Conservation (phyloP, 192 early-diverging fungal species). For the Coemansia sp. region DNA sequence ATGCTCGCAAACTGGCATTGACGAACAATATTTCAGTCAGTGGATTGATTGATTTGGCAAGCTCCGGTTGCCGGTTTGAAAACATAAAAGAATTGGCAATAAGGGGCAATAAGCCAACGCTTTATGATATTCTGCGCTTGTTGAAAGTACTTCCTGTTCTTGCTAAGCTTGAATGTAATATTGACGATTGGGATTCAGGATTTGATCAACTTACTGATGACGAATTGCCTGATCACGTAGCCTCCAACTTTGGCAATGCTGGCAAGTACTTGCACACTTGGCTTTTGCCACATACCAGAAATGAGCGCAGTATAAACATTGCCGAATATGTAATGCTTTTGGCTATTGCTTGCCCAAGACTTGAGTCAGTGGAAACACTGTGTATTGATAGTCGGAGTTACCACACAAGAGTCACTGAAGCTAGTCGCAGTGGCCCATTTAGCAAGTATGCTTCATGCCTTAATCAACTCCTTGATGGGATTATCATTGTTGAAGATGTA, state of each 20-base stretch:
- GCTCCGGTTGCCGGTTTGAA: too few species aligned
- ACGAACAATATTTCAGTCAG: too few species aligned
- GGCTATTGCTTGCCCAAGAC: background rate
- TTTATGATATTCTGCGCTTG: background rate
- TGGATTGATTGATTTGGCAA: too few species aligned
- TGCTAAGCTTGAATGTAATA: background rate
- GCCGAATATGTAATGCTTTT: background rate
- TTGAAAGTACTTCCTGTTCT: background rate
- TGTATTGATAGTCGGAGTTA: background rate
- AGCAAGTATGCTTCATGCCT: background rate
- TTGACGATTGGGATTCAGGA: background rate
- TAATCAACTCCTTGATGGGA: background rate
- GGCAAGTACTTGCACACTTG: background rate
- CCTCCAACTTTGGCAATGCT: background rate
- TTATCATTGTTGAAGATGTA: background rate
- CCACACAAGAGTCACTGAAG: background rate
- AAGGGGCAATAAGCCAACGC: background rate
- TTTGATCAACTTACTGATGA: background rate
- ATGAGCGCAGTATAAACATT: background rate
- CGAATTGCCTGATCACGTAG: background rate
- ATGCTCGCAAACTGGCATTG: too few species aligned
- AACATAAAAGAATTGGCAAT: too few species aligned
- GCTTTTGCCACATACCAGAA: background rate
- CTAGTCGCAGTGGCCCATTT: background rate
- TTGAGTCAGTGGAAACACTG: background rate